These are phyloP conservation scores for Myochromella boudieri DNA, from an alignment of 768 basidiomycete species.

Conservation along the genomic window DNA sequence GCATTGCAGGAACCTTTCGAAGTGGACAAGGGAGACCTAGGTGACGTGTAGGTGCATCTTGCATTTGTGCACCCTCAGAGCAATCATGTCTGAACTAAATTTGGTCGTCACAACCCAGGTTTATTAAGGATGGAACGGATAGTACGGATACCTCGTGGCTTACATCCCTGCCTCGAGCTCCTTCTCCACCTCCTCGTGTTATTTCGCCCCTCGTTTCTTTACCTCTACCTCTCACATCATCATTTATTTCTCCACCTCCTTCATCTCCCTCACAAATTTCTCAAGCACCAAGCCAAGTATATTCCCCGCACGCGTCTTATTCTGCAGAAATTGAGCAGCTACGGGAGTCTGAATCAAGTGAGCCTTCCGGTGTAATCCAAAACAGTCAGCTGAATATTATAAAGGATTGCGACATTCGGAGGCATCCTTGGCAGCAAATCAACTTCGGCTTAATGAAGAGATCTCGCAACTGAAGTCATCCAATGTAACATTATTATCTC, in stretches of 20 bases:
- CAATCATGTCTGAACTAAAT: constrained; percentile 3
- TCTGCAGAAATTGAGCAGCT: constrained; percentile 17
- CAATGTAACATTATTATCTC: constrained; percentile 23
- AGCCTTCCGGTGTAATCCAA: neutral
- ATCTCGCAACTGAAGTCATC: constrained; percentile 23
- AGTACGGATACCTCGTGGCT: constrained; percentile 60
- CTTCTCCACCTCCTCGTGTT: constrained; percentile 31
- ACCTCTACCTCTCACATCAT: constrained; percentile 18
- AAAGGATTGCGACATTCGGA: constrained; percentile 4
- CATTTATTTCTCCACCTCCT: constrained; percentile 7
- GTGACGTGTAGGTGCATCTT: constrained; percentile 61
- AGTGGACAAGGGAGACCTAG: constrained; percentile 51
- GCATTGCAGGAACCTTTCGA: constrained; percentile 41
- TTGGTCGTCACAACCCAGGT: constrained; percentile 34
- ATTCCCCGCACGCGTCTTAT: constrained; percentile 23
- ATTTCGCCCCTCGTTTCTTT: constrained; percentile 20
- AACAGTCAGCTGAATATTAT: neutral
- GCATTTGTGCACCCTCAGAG: constrained; percentile 10
- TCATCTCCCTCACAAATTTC: constrained; percentile 7
- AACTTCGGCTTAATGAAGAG: constrained; percentile 11
- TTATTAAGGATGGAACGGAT: constrained; percentile 47
- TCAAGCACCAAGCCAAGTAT: constrained; percentile 18
- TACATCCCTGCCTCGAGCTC: constrained; percentile 50
- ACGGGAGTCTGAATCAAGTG: constrained; percentile 7
- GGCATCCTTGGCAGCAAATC: constrained; percentile 22